These are phyloP conservation scores for Elsinoe necatrix DNA, from an alignment of 2,329 filamentous ascomycete genomes.

Conservation along the genomic window DNA sequence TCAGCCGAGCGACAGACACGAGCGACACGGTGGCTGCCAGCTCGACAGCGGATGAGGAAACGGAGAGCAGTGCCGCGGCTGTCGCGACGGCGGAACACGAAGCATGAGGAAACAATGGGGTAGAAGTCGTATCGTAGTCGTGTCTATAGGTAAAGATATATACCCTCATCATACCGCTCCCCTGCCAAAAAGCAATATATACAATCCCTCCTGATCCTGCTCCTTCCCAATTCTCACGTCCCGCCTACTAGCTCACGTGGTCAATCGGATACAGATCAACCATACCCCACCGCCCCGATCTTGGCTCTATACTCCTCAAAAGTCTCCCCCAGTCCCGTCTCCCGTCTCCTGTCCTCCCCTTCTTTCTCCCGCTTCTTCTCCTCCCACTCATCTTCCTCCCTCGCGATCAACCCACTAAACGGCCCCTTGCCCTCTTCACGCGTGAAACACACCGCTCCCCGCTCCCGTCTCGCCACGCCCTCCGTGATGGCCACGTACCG, in stretches of 20 bases:
- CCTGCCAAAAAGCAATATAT: not conserved
- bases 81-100: not conserved
- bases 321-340: conserved; percentile 27
- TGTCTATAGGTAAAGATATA: conserved; percentile 12
- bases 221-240: not conserved
- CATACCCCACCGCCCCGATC: conserved; percentile 29
- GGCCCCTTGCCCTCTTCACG: conserved; percentile 33
- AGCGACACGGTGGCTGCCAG: conserved; percentile 9
- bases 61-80: not conserved
- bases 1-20: conserved; percentile 4
- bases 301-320: conserved; percentile 43
- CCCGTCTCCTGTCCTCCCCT: conserved; percentile 23
- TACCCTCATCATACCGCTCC: conserved; percentile 1
- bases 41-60: not conserved
- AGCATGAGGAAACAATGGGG: not conserved
- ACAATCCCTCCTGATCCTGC: not conserved
- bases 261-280: too few relatives aligned
- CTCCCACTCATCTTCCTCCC: conserved; percentile 42
- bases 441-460: conserved; percentile 36
- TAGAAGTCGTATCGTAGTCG: not conserved
- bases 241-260: too few relatives aligned
- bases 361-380: conserved; percentile 27
- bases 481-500: conserved; percentile 41
- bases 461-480: conserved; percentile 37
- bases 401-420: conserved; percentile 33